Conservation (phyloP, 192 early-diverging fungal species). For the Spizellomyces punctatus region DNA sequence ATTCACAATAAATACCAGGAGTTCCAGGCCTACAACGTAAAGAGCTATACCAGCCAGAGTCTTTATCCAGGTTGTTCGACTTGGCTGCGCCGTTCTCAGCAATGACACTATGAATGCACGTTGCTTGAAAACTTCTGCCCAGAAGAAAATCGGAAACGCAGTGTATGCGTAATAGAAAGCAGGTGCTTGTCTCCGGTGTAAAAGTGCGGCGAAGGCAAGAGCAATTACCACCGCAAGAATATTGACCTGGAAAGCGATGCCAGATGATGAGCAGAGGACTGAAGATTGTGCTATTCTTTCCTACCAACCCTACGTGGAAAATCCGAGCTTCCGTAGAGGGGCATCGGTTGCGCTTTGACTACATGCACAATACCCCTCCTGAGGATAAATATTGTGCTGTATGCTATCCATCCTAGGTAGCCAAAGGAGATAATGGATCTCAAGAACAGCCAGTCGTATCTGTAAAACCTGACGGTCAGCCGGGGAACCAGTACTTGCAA, state of each 20-base stretch:
- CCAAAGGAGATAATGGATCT: conserved; percentile 78
- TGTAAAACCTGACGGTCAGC: conserved; percentile 11
- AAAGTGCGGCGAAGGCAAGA: conserved; percentile 53
- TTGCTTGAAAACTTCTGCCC: conserved; percentile 48
- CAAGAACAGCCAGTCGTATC: conserved; percentile 94
- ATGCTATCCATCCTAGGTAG: conserved; percentile 89
- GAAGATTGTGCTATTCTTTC: no score
- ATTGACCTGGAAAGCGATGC: no score
- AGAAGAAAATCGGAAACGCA: conserved; percentile 86
- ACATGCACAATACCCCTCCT: conserved; percentile 50
- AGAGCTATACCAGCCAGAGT: conserved; percentile 23
- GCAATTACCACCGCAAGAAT: not conserved
- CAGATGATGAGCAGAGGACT: no score
- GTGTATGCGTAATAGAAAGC: conserved; percentile 86
- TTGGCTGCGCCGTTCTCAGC: conserved; percentile 1
- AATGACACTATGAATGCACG: not conserved
- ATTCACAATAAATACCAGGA: conserved; percentile 42
- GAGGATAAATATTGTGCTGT: conserved; percentile 80
- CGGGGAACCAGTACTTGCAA: not conserved
- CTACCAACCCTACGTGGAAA: not conserved
- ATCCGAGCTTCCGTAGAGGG: no score
- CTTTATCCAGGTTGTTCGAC: not conserved
- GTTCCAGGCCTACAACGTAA: conserved; percentile 72
- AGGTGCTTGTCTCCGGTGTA: conserved; percentile 78
- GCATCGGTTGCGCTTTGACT: no score